A percentile compares a stretch with the other conserved stretches of the same genome.
Conservation (phyloP, 2,329 filamentous ascomycete genomes). For the Hawksworthiomyces lignivorus region DNA sequence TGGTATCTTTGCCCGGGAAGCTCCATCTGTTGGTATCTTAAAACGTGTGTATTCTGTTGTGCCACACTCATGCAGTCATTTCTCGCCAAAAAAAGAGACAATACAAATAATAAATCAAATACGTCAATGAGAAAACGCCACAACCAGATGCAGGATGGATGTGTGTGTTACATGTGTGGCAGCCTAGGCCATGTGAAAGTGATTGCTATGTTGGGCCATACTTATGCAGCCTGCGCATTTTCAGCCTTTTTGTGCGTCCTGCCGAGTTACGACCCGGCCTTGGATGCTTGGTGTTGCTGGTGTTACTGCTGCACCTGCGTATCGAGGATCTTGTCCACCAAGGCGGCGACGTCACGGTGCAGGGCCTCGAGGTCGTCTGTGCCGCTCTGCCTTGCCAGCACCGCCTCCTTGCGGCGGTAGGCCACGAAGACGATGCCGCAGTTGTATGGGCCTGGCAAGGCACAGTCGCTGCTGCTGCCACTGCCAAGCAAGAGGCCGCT, state of each 20-base stretch:
- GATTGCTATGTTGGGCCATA: too few species aligned
- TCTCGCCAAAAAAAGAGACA: background rate
- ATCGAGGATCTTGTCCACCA: constrained; percentile 46
- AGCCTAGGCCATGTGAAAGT: too few species aligned
- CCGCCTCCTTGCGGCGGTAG: constrained; percentile 38
- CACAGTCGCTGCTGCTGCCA: constrained; percentile 10
- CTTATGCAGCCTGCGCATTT: too few species aligned
- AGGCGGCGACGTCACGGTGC: constrained; percentile 40
- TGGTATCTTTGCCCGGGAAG: too few species aligned
- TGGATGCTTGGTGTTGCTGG: too few species aligned
- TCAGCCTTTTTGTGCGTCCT: too few species aligned
- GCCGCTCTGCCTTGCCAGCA: constrained; percentile 24
- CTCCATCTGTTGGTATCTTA: too few species aligned
- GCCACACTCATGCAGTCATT: too few species aligned
- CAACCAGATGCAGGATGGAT: constrained; percentile 2
- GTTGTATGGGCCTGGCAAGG: too few species aligned
- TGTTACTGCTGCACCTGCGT: constrained; percentile 30
- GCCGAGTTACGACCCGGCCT: too few species aligned
- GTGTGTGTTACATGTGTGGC: too few species aligned
- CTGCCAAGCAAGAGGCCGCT: constrained; percentile 11
- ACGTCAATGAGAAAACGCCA: background rate
- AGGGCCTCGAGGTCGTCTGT: constrained; percentile 36
- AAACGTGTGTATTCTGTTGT: too few species aligned
- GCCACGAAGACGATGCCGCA: constrained; percentile 50
- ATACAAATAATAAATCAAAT: background rate